Evolutionary conservation across 352 stramenopile genomes (phyloP), one percentile per base, ranked within the genome.

Genomic region (Globisporangium splendens): DNA sequence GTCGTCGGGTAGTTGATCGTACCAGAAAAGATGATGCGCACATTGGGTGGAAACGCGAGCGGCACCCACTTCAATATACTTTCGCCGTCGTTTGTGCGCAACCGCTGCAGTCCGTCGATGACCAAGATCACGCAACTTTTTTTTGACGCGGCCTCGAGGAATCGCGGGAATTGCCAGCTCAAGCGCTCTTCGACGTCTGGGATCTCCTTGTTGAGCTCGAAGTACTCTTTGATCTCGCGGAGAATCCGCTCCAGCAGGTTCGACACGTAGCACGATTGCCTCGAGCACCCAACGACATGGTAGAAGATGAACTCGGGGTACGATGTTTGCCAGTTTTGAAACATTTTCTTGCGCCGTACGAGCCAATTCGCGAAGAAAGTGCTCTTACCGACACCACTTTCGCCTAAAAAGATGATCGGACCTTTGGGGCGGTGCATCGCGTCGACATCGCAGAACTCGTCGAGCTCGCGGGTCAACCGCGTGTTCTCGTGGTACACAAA

Each of bases 21-120:
- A 18, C 71, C 83, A 0, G 86, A 81, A 53, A 96, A 86, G 41
- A 97, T 89, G 50, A 97, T 71, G 24, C 88, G 79, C 14, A 96
- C 85, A 60, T 97, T 97, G 2, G 87, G 66, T 22, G 90, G 89
- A 50, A 97, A 94, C 18, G 70, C 73, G 6, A 96, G 69, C 17
- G 92, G 90, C 8, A 98, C 69, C 90, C 90, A 98, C 59, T 96
- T 96, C 46, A 97, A 68, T 54, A 95, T 95, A 55, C 75, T 91
- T 50, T 97, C 89, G 28, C 90, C 89, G 57, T 96, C 83, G 35
- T 73, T 93, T 24, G 81, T 93, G 44, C 84, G 79, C 8, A 97
- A 68, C 8, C 90, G 70, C 52, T 97, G 79, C 10, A 98, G 60
- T 2, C 89, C 89, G 61, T 97, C 92, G 44, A 98, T 91, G 22